Conservation (phyloP, 2,329 filamentous ascomycete species). For the Chaetomium olivaceum region DNA sequence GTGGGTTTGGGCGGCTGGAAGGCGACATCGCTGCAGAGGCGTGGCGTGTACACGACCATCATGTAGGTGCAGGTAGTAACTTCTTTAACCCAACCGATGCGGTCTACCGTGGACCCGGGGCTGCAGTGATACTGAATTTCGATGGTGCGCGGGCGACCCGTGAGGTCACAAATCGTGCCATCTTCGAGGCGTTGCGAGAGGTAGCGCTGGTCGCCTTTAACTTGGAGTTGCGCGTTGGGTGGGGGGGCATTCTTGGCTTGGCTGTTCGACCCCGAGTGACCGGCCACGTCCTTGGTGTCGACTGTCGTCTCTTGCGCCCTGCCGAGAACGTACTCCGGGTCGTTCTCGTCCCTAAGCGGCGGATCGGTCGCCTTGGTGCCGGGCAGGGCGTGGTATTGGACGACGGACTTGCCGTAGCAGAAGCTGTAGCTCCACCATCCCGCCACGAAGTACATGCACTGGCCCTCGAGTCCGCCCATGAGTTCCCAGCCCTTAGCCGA, state of each 20-base stretch:
- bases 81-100: slow-evolving; percentile 92
- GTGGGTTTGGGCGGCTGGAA: slow-evolving; percentile 81
- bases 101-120: slow-evolving; percentile 68
- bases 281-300: slow-evolving; percentile 28
- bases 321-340: slow-evolving; percentile 76
- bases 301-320: slow-evolving; percentile 45
- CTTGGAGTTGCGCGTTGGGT: slow-evolving; percentile 66
- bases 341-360: slow-evolving; percentile 74
- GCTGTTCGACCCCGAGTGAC: slow-evolving; percentile 27
- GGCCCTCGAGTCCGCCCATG: slow-evolving; percentile 71
- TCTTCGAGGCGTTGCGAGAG: slow-evolving; percentile 78
- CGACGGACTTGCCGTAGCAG: slow-evolving; percentile 83
- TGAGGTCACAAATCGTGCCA: slow-evolving; percentile 84
- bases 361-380: slow-evolving; percentile 65
- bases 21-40: slow-evolving; percentile 82
- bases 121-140: slow-evolving; percentile 83
- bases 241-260: slow-evolving; percentile 33
- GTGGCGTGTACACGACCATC: slow-evolving; percentile 88
- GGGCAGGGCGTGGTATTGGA: slow-evolving; percentile 85
- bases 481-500: slow-evolving; percentile 78
- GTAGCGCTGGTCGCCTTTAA: slow-evolving; percentile 81
- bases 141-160: slow-evolving; percentile 75
- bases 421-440: slow-evolving; percentile 98
- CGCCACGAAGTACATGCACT: slow-evolving; percentile 77
- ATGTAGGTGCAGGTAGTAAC: slow-evolving; percentile 87